A percentile compares a stretch with the other conserved stretches of the same genome.
Conservation (phyloP, 2,329 filamentous ascomycete genomes). For the Acrocalymma vagum region DNA sequence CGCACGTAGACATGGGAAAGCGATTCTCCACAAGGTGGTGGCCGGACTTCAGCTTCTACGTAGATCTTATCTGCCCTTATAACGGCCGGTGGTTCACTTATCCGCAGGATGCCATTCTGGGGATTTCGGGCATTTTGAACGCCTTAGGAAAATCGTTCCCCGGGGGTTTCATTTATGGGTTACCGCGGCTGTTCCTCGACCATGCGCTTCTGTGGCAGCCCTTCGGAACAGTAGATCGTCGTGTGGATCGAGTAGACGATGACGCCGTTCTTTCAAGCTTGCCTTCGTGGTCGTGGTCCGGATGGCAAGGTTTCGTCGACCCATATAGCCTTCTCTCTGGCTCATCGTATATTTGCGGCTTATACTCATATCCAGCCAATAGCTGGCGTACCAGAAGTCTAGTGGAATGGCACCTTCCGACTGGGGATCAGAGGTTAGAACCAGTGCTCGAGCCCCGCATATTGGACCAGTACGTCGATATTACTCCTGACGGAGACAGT, state of each 20-base stretch:
- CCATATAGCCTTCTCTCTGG: constrained; percentile 2
- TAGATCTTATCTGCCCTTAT: constrained; percentile 11
- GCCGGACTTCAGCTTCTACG: constrained; percentile 10
- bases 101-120: constrained; percentile 11
- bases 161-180: constrained; percentile 9
- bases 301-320: constrained; percentile 11
- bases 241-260: neutral
- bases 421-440: too few species aligned
- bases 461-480: too few species aligned
- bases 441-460: too few species aligned
- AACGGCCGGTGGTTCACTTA: constrained; percentile 11
- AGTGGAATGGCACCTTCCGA: neutral
- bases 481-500: neutral
- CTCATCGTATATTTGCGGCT: neutral
- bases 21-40: neutral
- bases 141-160: constrained; percentile 3
- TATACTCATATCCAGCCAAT: neutral
- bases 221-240: constrained; percentile 1
- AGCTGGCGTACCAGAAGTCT: constrained; percentile 1
- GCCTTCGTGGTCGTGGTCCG: constrained; percentile 10
- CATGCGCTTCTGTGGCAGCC: constrained; percentile 14
- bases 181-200: constrained; percentile 12
- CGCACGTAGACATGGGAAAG: neutral
- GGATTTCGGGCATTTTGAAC: constrained; percentile 11
- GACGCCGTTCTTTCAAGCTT: neutral